These are phyloP conservation scores for Discostella stelligeroides DNA, from an alignment of 108 stramenopile genomes.

Conservation along the genomic window DNA sequence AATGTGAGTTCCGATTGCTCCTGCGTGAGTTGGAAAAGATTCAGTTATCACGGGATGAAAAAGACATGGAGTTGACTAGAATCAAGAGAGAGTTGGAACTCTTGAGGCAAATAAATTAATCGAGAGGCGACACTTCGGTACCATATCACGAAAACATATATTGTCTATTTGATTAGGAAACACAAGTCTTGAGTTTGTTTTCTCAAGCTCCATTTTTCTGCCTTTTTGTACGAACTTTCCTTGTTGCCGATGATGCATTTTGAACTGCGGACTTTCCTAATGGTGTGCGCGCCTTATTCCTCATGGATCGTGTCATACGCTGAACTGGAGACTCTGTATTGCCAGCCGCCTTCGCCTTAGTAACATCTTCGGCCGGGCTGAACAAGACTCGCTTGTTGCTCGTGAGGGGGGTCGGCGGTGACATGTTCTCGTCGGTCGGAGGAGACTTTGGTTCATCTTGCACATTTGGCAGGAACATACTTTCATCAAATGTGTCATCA, in stretches of 20 bases:
- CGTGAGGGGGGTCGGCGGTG: slow-evolving; percentile 23
- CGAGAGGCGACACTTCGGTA: too few relatives aligned
- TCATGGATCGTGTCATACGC: slow-evolving; percentile 9
- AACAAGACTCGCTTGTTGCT: slow-evolving; percentile 12
- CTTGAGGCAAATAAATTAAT: slow-evolving; percentile 12
- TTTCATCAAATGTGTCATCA: slow-evolving; percentile 45
- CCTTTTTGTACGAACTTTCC: too few relatives aligned
- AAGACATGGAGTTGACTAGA: slow-evolving; percentile 25
- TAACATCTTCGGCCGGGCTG: slow-evolving; percentile 7
- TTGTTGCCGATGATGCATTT: background rate
- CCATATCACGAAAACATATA: too few relatives aligned
- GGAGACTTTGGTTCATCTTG: background rate
- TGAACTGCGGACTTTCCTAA: slow-evolving; percentile 8
- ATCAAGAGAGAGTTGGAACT: slow-evolving; percentile 24
- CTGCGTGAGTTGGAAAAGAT: slow-evolving; percentile 31
- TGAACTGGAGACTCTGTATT: slow-evolving; percentile 5
- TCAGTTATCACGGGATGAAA: slow-evolving; percentile 17
- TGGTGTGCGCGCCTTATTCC: slow-evolving; percentile 7
- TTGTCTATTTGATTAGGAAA: too few relatives aligned
- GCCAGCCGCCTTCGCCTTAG: background rate
- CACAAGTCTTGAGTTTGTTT: too few relatives aligned
- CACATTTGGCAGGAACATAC: slow-evolving; percentile 40
- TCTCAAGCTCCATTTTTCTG: too few relatives aligned
- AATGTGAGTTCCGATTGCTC: slow-evolving; percentile 10
- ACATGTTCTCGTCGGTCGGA: slow-evolving; percentile 14